Base-by-base conservation (phyloP, 495 filamentous ascomycete species). In the Penicillium samsonianum region DNA sequence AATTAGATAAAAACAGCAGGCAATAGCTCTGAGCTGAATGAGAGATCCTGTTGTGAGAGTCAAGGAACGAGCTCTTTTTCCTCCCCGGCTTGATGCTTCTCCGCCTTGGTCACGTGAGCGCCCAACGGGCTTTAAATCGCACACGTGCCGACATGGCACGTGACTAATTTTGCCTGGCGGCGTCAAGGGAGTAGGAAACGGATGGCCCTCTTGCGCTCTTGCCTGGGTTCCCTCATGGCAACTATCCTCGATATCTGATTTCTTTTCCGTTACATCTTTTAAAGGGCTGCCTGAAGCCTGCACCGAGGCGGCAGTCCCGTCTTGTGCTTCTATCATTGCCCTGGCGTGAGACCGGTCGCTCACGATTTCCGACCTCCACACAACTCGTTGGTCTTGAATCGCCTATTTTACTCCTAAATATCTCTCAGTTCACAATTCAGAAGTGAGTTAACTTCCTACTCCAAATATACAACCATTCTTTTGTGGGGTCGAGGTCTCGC, bases 241-340 rank as follows among this genome's bases (percentile, higher is more conserved):
- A 61, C 64, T 50, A 61, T 65, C 67, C 61, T 57, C 50, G 58
- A 59, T 47, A 57, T 67, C 57, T 68, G 59, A 62, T 54, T 57
- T 56, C 56, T 57, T 58, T 65, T 55, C 64, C 54, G 50, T 55
- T 41, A 63, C 50, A 59, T 70, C 58, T 53, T 62, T 63, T 40
- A 57, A 64, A 61, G 66, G 65, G 65, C 51, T 67, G 64, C 58
- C 60, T 67, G 38, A 52, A 68, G 73, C 68, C 71, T 64, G 59
- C 70, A 65, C 62, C 57, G 68, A 69, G 73, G 69, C 72, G 71
- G 73, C 25, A 64, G 44, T 61, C 51, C 68, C 67, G 68, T 74
- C 67, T 69, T 62, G 68, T 65, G 64, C 65, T 69, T 69, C 58
- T 54, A 56, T 65, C 46, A 64, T 64, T 65, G 58, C 55, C 56